Evolutionary conservation across 768 basidiomycete genomes (phyloP).

Genomic region (Russula dissimulans): DNA sequence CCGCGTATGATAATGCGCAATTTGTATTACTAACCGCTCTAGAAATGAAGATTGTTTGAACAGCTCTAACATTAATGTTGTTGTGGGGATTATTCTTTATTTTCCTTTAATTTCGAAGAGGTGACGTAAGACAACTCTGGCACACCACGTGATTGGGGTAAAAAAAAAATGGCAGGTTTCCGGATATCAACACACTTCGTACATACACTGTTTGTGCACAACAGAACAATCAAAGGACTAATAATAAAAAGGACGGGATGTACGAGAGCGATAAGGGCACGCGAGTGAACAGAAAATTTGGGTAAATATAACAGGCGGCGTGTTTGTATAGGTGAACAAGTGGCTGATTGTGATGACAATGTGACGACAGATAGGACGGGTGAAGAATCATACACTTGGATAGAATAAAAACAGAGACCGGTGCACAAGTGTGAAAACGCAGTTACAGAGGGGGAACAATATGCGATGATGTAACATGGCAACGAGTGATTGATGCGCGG

Average conservation of each 20-base stretch:
- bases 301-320: constrained; percentile 3
- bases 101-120: neutral
- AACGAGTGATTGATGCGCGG: neutral
- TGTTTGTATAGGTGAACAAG: neutral
- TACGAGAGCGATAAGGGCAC: neutral
- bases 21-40: no score
- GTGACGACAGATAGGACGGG: constrained; percentile 3
- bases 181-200: neutral
- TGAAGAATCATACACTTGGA: constrained; percentile 3
- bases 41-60: no score
- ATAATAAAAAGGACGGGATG: neutral
- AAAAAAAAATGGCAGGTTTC: neutral
- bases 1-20: no score
- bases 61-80: no score
- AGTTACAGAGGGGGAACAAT: constrained; percentile 2
- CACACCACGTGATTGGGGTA: neutral
- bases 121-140: neutral
- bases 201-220: constrained; percentile 7
- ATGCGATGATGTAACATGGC: constrained; percentile 5
- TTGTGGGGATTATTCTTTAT: no score
- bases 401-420: neutral
- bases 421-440: neutral
- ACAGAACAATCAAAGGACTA: neutral
- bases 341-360: constrained; percentile 4
- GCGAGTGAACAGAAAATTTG: neutral